phyloP scores from a whole-genome alignment of 148 eudicot species.

The Silene conica region DNA sequence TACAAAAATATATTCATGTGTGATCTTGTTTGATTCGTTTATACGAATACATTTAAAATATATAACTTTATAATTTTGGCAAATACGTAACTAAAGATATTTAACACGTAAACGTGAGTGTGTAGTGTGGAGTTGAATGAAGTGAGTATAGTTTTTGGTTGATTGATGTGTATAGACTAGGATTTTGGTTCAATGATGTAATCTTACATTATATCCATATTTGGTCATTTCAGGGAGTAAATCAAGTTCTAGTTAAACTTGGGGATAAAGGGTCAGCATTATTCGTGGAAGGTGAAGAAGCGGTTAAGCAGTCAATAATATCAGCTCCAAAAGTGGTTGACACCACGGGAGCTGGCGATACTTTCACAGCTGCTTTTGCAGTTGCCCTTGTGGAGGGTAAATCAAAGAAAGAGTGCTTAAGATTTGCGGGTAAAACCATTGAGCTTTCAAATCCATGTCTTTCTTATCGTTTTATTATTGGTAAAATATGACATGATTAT shows the following conservation, averaged over 20 bases:
- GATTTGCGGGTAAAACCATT: conserved; percentile 69
- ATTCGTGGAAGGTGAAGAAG: conserved; percentile 74
- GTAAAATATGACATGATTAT: too few relatives aligned
- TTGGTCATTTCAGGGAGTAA: conserved; percentile 54
- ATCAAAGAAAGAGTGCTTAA: conserved; percentile 68
- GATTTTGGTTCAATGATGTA: too few relatives aligned
- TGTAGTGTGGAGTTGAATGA: too few relatives aligned
- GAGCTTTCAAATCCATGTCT: not conserved
- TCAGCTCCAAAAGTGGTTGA: conserved; percentile 68
- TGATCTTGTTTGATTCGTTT: too few relatives aligned
- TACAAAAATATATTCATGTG: too few relatives aligned
- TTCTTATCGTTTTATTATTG: not conserved
- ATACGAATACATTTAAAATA: too few relatives aligned
- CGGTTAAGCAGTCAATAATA: conserved; percentile 61
- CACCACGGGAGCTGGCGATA: conserved; percentile 95
- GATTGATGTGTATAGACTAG: too few relatives aligned
- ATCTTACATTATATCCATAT: too few relatives aligned
- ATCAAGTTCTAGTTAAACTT: conserved; percentile 76
- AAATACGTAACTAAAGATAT: too few relatives aligned
- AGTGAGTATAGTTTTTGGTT: not conserved
- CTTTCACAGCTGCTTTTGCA: conserved; percentile 92
- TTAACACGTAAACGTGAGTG: too few relatives aligned
- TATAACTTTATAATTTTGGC: too few relatives aligned
- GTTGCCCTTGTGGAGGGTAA: conserved; percentile 87
- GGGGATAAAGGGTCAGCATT: conserved; percentile 83